A percentile compares a stretch with the other conserved stretches of the same genome.
Evolutionary conservation across 2,329 filamentous ascomycete genomes (phyloP).

Genomic region (Truncatella angustata): DNA sequence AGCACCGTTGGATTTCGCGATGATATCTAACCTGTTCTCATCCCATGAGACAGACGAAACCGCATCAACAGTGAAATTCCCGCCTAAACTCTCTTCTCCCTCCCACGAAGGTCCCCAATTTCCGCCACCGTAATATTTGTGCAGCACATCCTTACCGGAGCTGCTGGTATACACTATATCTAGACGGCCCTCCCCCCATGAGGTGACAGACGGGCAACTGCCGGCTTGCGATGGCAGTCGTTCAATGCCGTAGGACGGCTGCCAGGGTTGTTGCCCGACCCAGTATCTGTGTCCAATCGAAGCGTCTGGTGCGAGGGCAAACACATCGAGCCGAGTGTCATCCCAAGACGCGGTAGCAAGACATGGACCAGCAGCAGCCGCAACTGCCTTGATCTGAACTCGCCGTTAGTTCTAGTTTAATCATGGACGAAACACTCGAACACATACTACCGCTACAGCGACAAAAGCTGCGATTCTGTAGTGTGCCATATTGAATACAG

Average conservation of each 20-base stretch:
- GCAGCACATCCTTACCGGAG: slow-evolving; percentile 12
- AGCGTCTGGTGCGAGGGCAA: slow-evolving; percentile 6
- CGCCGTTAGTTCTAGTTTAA: neutral
- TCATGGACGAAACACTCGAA: neutral
- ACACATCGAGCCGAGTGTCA: slow-evolving; percentile 10
- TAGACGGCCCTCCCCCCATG: slow-evolving; percentile 18
- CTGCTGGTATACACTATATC: slow-evolving; percentile 16
- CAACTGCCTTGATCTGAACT: neutral
- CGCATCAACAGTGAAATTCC: slow-evolving; percentile 9
- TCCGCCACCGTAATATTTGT: slow-evolving; percentile 19
- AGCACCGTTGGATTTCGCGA: slow-evolving; percentile 15
- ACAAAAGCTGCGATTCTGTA: no score
- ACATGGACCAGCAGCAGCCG: neutral
- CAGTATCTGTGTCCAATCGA: slow-evolving; percentile 12
- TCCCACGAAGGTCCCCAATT: slow-evolving; percentile 20
- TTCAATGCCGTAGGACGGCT: slow-evolving; percentile 16
- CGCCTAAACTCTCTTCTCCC: slow-evolving; percentile 13
- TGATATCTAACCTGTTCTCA: slow-evolving; percentile 15
- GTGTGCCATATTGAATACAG: no score
- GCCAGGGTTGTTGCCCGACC: slow-evolving; percentile 19
- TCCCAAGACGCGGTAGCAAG: slow-evolving; percentile 8
- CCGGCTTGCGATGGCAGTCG: slow-evolving; percentile 11
- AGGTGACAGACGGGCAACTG: slow-evolving; percentile 15
- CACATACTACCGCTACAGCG: no score
- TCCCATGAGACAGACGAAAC: slow-evolving; percentile 12